These are phyloP conservation scores for Peterozyma toletana DNA, from an alignment of 805 yeast species.

Conservation along the genomic window DNA sequence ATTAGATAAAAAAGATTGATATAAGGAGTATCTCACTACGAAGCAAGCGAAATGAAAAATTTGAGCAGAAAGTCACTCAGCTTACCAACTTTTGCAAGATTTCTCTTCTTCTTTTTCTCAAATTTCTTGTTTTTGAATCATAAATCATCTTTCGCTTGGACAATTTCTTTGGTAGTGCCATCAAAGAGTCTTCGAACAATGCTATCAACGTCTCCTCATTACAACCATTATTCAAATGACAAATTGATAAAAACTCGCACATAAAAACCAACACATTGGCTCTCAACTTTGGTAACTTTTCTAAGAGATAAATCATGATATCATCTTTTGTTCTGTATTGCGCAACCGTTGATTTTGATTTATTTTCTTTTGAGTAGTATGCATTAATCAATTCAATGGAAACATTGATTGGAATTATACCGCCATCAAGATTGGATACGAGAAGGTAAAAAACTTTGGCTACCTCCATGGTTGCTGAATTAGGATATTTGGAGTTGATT, in stretches of 20 bases:
- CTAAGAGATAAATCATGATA: slow-evolving; percentile 26
- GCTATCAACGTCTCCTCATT: slow-evolving; percentile 13
- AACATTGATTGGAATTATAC: slow-evolving; percentile 28
- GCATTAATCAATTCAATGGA: slow-evolving; percentile 11
- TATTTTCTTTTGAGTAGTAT: slow-evolving; percentile 9
- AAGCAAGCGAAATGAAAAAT: no score
- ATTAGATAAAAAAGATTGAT: no score
- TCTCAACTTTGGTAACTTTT: slow-evolving; percentile 30
- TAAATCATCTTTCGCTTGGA: slow-evolving; percentile 19
- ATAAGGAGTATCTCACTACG: no score
- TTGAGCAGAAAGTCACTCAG: no score
- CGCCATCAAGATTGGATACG: slow-evolving; percentile 28
- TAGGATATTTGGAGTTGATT: slow-evolving; percentile 12
- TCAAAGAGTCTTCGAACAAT: slow-evolving; percentile 22
- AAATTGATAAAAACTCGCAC: slow-evolving; percentile 25
- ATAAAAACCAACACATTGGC: slow-evolving; percentile 34
- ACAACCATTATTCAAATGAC: slow-evolving; percentile 13
- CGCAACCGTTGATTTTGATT: slow-evolving; percentile 2
- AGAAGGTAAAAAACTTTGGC: slow-evolving; percentile 20
- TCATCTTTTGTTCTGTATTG: slow-evolving; percentile 10
- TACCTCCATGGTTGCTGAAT: slow-evolving; percentile 16
- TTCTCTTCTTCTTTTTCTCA: slow-evolving; percentile 22
- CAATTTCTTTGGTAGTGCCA: slow-evolving; percentile 18
- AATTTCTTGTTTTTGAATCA: slow-evolving; percentile 15
- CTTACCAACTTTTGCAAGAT: not conserved